phyloP scores from a whole-genome alignment of 2,329 filamentous ascomycete genomes.

The Aureobasidium sp. region DNA sequence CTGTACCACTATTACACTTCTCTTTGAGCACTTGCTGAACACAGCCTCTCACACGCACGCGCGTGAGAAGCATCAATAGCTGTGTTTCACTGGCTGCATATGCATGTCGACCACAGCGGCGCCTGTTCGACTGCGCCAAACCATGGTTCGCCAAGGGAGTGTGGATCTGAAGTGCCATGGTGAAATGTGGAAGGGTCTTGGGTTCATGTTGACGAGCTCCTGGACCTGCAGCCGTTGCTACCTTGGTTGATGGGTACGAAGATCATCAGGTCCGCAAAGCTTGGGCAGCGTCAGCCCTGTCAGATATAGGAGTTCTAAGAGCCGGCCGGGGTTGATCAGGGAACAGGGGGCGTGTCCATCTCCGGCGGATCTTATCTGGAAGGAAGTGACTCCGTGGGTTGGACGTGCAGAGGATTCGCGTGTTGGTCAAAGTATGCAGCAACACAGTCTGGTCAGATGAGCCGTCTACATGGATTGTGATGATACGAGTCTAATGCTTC shows the following conservation, averaged over 20 bases:
- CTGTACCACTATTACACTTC: background rate
- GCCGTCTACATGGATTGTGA: background rate
- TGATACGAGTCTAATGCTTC: too few relatives aligned
- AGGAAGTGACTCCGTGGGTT: background rate
- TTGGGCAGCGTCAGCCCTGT: background rate
- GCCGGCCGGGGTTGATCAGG: background rate
- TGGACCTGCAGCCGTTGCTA: background rate
- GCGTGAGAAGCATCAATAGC: background rate
- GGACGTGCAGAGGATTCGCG: background rate
- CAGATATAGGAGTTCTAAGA: background rate
- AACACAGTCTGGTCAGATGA: background rate
- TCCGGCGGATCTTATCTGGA: constrained; percentile 1
- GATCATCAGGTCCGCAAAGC: background rate
- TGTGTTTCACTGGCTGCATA: background rate
- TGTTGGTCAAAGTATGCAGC: background rate
- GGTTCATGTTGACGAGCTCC: background rate
- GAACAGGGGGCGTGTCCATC: background rate
- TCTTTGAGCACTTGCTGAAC: background rate
- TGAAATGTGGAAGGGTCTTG: background rate
- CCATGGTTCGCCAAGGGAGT: constrained; percentile 1
- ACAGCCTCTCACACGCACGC: background rate
- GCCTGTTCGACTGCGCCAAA: background rate
- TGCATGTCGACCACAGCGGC: background rate
- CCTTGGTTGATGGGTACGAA: background rate
- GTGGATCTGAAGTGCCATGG: background rate